These are phyloP conservation scores for Gleditsia sinensis DNA, from an alignment of 306 rosid species.

Conservation along the genomic window DNA sequence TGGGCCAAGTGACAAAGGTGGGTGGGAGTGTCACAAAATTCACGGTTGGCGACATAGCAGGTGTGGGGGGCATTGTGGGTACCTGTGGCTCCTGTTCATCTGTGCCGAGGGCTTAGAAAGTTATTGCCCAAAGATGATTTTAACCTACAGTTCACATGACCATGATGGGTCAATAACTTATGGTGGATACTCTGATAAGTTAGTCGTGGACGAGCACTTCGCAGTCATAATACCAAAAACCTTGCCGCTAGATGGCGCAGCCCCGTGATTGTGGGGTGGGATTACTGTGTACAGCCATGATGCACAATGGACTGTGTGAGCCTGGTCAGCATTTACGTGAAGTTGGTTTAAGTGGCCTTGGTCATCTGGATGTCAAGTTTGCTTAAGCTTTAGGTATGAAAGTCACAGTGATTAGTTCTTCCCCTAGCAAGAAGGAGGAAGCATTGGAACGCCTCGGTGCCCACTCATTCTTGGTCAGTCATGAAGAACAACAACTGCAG, in stretches of 20 bases:
- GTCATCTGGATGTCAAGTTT: conserved; percentile 34
- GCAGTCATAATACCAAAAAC: neutral
- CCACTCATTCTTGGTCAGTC: conserved; percentile 36
- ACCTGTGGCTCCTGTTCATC: conserved; percentile 31
- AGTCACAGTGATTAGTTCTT: conserved; percentile 30
- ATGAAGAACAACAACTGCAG: conserved; percentile 30
- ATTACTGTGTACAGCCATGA: conserved; percentile 38
- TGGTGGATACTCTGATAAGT: conserved; percentile 34
- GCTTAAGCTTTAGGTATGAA: conserved; percentile 27
- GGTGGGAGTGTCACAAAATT: conserved; percentile 20
- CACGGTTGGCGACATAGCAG: conserved; percentile 34
- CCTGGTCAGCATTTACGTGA: conserved; percentile 27
- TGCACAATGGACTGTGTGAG: conserved; percentile 15
- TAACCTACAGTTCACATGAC: neutral
- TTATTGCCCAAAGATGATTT: conserved; percentile 26
- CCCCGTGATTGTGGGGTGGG: conserved; percentile 36
- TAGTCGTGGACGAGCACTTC: conserved; percentile 27
- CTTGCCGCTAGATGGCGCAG: conserved; percentile 22
- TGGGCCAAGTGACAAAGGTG: conserved; percentile 29
- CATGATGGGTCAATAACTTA: conserved; percentile 28
- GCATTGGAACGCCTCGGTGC: conserved; percentile 37
- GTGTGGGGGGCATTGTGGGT: conserved; percentile 27
- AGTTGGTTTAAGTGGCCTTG: conserved; percentile 32
- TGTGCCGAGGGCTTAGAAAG: conserved; percentile 19
- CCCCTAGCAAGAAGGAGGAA: conserved; percentile 25